These are phyloP conservation scores for Tricholoma flavovirens DNA, from an alignment of 768 basidiomycete genomes.

Conservation along the genomic window DNA sequence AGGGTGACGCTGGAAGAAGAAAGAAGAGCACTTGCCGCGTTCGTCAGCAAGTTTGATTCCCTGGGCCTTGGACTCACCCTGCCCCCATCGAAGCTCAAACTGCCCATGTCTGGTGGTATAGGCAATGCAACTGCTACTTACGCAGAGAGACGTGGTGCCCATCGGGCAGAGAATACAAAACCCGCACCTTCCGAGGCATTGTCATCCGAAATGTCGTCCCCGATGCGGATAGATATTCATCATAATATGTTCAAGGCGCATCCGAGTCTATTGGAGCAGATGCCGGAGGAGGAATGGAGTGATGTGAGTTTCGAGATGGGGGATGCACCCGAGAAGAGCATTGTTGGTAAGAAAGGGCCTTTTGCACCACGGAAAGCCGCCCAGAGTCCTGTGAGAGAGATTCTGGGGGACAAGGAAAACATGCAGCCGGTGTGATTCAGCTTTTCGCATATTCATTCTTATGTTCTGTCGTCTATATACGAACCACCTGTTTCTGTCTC, in stretches of 20 bases:
- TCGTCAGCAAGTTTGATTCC: slow-evolving; percentile 79
- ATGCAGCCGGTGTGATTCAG: slow-evolving; percentile 8
- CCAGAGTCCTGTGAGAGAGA: slow-evolving; percentile 26
- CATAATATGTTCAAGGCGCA: slow-evolving; percentile 16
- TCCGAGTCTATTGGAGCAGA: slow-evolving; percentile 54
- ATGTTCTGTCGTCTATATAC: not conserved
- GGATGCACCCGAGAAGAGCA: slow-evolving; percentile 7
- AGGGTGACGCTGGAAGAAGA: slow-evolving; percentile 70
- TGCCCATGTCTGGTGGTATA: slow-evolving; percentile 45
- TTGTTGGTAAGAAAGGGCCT: slow-evolving; percentile 6
- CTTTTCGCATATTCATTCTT: not conserved
- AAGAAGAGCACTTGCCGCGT: slow-evolving; percentile 69
- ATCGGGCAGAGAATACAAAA: slow-evolving; percentile 10
- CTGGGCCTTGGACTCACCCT: slow-evolving; percentile 45
- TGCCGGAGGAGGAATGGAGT: slow-evolving; percentile 48
- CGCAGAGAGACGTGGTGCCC: slow-evolving; percentile 35
- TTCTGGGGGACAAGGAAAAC: slow-evolving; percentile 51
- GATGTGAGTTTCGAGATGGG: slow-evolving; percentile 51
- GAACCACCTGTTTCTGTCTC: not conserved
- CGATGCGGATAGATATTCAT: not conserved
- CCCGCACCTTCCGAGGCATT: slow-evolving; percentile 14
- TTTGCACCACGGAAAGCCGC: slow-evolving; percentile 14
- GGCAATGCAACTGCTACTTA: slow-evolving; percentile 45
- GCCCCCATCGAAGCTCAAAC: slow-evolving; percentile 29
- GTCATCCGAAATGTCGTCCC: slow-evolving; percentile 4